Base-by-base conservation (phyloP, 2,329 filamentous ascomycete species). In the Aspergillus sp. region DNA sequence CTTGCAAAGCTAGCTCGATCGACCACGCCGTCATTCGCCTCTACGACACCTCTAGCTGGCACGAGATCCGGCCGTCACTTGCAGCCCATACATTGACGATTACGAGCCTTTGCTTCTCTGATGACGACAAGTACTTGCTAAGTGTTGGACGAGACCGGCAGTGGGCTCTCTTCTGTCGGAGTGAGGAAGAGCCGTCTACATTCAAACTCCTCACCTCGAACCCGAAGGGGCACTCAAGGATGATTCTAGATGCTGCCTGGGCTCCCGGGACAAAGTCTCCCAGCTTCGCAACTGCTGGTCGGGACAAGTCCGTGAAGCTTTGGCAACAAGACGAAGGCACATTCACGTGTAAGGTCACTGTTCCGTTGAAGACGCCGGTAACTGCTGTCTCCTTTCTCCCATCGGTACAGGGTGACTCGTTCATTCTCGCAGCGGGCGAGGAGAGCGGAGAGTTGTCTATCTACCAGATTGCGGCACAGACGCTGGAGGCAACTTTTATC, bases 11-110 rank as follows among this genome's bases (percentile, higher is more conserved):
- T 16, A 96, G 88, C 67, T 95, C 91, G 1, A 80, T 93, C 52
- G 94, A 97, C 70, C 94, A 99, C 68, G 94, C 94, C 41, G 92
- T 97, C 36, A 90, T 99, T 63, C 85, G 94, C 17, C 72, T 99
- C 6, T 97, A 96, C 67, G 91, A 96, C 68, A 94, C 92, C 11
- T 81, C 80, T 31, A 83, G 83, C 42, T 99, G 94, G 94, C 88
- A 90, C 16, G 91, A 99, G 73, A 77, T 97, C 40, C 86, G 84
- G 54, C 92, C 93, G 2, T 83, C 93, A 0, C 79, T 99, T 25
- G 81, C 84, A n/a, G 88, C 89, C 1, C 94, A 99, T 72, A 85
- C 88, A 0, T 79, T 97, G 49, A 99, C 94, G 0, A 88, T 92
- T 20, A 93, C 91, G 0, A 81, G 88, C 14, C 76, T 99, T 32